Evolutionary conservation across 2,329 filamentous ascomycete species (phyloP), one percentile per base, ranked within the genome.

Genomic region (Aspergillus chevalieri): DNA sequence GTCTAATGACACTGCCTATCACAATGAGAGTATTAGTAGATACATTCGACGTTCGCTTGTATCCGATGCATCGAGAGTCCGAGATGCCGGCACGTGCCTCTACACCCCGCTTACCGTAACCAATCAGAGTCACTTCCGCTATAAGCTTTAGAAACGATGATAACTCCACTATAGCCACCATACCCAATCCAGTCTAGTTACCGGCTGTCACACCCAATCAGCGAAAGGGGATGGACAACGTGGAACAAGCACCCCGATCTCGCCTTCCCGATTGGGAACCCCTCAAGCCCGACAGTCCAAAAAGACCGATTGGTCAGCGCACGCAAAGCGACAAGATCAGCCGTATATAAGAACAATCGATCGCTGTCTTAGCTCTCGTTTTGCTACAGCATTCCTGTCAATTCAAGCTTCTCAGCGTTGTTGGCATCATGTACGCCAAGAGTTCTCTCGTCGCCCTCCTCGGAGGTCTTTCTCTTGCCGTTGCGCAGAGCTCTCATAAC

Each of bases 401-500:
- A 41, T 10, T 21, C 17, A 12, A 41, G 15, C 38, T 41, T 15
- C 17, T 21, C 30, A 26, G 19, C 28, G 15, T 43, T 30, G 26
- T 30, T 33, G 34, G 38, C 46, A 50, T 41, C 12, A 62, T 62
- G 59, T 50, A 57, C 28, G 45, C 52, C 46, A 54, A 56, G 43
- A 43, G 53, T 28, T 52, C 52, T 19, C 51, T 62, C 33, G 43
- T 56, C 43, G 44, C 57, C 47, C 52, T 63, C 39, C 51, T 62
- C 19, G 58, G 58, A 47, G 56, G 57, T 46, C 38, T 58, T 21
- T 52, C 58, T 12, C 43, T 59, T 12, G 52, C 52, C 17, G 12
- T 51, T 8, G 57, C 56, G 6, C 56, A 59, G 49, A 65, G 63
- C 14, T 52, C 54, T 22, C 57, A 57, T 22, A 47, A 56, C 17